phyloP scores from a whole-genome alignment of 495 filamentous ascomycete genomes.

The Xylaria acuta region DNA sequence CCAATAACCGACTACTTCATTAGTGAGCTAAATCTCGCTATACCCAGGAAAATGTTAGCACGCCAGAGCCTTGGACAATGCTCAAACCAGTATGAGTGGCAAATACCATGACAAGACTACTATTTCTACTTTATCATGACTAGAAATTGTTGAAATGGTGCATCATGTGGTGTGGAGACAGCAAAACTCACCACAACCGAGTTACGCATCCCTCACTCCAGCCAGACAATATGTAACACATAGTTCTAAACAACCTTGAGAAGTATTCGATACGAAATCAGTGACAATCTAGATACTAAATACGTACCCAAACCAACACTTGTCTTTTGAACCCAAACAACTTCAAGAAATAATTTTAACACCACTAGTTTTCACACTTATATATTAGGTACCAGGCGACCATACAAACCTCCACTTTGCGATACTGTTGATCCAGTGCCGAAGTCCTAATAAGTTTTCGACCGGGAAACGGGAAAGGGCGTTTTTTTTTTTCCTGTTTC shows the following conservation, averaged over 20 bases:
- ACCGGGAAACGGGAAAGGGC: background rate
- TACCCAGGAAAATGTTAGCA: background rate
- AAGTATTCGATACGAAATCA: background rate
- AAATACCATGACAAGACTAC: background rate
- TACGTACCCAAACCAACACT: background rate
- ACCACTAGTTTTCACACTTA: background rate
- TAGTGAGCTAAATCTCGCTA: background rate
- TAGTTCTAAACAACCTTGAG: background rate
- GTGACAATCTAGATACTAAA: background rate
- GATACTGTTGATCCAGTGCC: no score
- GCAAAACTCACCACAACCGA: background rate
- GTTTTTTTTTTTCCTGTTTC: background rate
- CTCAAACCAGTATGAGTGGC: background rate
- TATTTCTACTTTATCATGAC: background rate
- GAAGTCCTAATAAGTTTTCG: background rate
- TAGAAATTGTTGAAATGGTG: background rate
- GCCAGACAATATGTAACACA: background rate
- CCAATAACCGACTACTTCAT: background rate
- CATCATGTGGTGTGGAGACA: constrained; percentile 16
- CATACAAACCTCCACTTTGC: background rate
- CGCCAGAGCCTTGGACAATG: background rate
- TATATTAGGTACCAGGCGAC: background rate
- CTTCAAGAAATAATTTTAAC: background rate
- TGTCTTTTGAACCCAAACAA: background rate
- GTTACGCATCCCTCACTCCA: background rate